Evolutionary conservation across 257 asterid species (phyloP).

Genomic region (Rhazya stricta): DNA sequence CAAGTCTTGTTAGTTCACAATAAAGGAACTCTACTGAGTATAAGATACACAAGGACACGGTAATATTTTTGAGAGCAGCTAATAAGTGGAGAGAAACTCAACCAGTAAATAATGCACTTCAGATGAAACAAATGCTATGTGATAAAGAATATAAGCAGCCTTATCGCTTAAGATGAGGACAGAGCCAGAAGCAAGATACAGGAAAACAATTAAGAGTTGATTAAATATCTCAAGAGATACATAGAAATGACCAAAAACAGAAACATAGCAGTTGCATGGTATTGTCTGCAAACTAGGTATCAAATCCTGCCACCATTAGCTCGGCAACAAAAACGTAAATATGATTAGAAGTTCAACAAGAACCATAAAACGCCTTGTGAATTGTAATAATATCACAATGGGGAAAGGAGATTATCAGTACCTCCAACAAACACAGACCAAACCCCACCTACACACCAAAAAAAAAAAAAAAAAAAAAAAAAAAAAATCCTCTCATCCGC

Average conservation of each 20-base stretch:
- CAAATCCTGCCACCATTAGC: neutral
- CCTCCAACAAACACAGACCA: neutral
- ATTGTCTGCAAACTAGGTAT: neutral
- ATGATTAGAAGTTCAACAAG: neutral
- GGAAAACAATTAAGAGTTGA: neutral
- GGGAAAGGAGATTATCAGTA: neutral
- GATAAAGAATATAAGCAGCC: neutral
- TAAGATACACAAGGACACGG: neutral
- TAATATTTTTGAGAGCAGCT: neutral
- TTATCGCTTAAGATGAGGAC: neutral
- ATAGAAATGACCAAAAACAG: neutral
- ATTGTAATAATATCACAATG: slow-evolving; percentile 1
- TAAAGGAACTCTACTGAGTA: neutral
- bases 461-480: too few relatives aligned
- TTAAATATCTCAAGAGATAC: neutral
- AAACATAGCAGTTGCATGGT: neutral
- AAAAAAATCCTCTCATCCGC: too few relatives aligned
- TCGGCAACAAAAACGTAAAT: neutral
- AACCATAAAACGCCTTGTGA: neutral
- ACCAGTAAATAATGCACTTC: neutral
- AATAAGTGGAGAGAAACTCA: neutral
- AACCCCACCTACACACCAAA: too few relatives aligned
- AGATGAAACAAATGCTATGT: neutral
- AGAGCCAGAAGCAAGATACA: neutral
- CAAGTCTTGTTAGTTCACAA: neutral